These are phyloP conservation scores for Shiraia bambusicola DNA, from an alignment of 2,329 filamentous ascomycete genomes.

Conservation along the genomic window DNA sequence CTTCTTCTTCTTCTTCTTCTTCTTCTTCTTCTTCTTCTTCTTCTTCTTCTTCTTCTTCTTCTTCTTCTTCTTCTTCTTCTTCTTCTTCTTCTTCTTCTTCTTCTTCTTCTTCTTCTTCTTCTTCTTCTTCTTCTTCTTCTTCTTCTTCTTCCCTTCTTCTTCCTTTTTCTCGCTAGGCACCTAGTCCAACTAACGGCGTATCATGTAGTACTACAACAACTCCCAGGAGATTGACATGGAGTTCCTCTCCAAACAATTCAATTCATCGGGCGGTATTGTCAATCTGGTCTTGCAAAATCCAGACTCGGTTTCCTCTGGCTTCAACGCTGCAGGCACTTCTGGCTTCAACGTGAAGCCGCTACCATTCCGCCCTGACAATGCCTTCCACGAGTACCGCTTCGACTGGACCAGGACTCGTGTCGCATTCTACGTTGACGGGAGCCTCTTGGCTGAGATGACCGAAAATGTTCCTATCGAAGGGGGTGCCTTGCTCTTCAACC, in stretches of 20 bases:
- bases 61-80: too few species aligned
- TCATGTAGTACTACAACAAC: constrained; percentile 69
- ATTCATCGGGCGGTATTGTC: constrained; percentile 59
- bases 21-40: too few species aligned
- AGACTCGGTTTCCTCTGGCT: constrained; percentile 59
- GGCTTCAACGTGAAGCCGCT: constrained; percentile 61
- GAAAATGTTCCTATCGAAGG: constrained; percentile 59
- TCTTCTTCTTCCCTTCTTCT: not conserved
- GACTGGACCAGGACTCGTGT: constrained; percentile 68
- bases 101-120: too few species aligned
- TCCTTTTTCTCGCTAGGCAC: not conserved
- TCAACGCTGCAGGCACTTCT: constrained; percentile 61
- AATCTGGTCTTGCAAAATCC: constrained; percentile 76
- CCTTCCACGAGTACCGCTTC: constrained; percentile 77
- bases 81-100: too few species aligned
- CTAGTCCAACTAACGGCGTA: constrained; percentile 7
- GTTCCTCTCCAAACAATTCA: constrained; percentile 69
- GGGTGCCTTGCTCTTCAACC: constrained; percentile 70
- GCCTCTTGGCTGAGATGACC: constrained; percentile 58
- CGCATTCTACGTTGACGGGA: constrained; percentile 68
- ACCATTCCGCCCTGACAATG: constrained; percentile 64
- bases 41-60: too few species aligned
- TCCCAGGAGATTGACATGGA: constrained; percentile 82
- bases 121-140: too few species aligned
- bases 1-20: too few species aligned